Percentiles rank a stretch among this genome's conserved stretches.
Evolutionary conservation across 345 rosid genomes (phyloP).

Genomic region (Pistacia integerrima): DNA sequence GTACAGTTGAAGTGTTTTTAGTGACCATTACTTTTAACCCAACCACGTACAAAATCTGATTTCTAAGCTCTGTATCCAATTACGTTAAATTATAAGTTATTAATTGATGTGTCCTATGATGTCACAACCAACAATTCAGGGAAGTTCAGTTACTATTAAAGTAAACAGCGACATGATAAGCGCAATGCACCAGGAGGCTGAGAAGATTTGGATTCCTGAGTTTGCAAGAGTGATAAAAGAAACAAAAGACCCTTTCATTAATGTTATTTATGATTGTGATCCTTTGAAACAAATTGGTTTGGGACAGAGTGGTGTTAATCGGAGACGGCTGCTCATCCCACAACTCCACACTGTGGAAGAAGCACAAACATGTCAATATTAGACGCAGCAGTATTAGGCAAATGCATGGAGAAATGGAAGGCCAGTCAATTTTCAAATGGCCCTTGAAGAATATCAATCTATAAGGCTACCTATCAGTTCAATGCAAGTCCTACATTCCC

Average conservation of each 20-base stretch:
- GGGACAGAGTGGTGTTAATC: slow-evolving; percentile 58
- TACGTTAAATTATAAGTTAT: no score
- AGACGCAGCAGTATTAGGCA: slow-evolving; percentile 68
- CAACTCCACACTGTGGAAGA: slow-evolving; percentile 66
- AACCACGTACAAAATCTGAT: no score
- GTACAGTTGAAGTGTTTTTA: no score
- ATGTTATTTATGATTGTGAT: slow-evolving; percentile 68
- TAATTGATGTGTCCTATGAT: neutral
- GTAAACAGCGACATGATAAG: slow-evolving; percentile 53
- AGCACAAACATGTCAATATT: slow-evolving; percentile 79
- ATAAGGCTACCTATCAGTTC: slow-evolving; percentile 54
- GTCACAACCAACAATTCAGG: slow-evolving; percentile 29
- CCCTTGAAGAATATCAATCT: slow-evolving; percentile 67
- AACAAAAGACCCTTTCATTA: slow-evolving; percentile 72
- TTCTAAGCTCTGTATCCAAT: no score
- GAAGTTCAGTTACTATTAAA: slow-evolving; percentile 65
- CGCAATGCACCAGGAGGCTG: slow-evolving; percentile 60
- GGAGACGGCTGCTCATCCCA: slow-evolving; percentile 92
- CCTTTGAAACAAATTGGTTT: slow-evolving; percentile 47
- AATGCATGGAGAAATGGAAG: slow-evolving; percentile 55
- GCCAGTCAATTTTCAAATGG: slow-evolving; percentile 37
- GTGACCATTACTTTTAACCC: no score
- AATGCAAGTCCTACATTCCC: slow-evolving; percentile 62
- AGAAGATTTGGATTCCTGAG: slow-evolving; percentile 63
- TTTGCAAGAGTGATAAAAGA: slow-evolving; percentile 55